Conservation (phyloP, 257 asterid genomes). For the Handroanthus guayacan region DNA sequence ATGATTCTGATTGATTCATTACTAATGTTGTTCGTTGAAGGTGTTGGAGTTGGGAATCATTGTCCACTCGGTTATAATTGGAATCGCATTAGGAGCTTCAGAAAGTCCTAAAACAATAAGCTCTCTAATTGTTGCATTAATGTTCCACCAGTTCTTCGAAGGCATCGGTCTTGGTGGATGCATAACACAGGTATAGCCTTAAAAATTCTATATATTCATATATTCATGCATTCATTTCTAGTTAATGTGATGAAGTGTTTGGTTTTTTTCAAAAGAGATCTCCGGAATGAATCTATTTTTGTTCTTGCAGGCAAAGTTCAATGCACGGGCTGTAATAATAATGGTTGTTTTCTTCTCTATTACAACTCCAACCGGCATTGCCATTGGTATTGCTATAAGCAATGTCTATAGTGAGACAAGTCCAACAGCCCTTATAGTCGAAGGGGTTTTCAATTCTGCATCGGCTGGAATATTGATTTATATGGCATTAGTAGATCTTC, state of each 20-base stretch:
- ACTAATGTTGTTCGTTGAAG: conserved; percentile 13
- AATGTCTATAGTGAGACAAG: conserved; percentile 44
- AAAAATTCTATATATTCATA: no score
- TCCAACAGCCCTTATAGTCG: conserved; percentile 41
- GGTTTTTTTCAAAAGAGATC: no score
- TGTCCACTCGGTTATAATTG: conserved; percentile 45
- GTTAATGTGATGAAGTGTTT: no score
- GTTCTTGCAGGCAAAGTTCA: conserved; percentile 41
- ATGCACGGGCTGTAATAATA: conserved; percentile 14
- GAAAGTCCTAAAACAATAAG: conserved; percentile 38
- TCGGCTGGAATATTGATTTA: conserved; percentile 49
- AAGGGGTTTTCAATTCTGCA: conserved; percentile 44
- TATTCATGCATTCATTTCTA: no score
- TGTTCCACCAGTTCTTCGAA: conserved; percentile 47
- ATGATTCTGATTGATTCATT: not conserved
- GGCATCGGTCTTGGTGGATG: conserved; percentile 48
- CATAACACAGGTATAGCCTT: conserved; percentile 37
- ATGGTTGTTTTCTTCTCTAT: conserved; percentile 41
- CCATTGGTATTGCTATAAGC: conserved; percentile 41
- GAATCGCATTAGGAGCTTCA: conserved; percentile 46
- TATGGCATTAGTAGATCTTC: conserved; percentile 50
- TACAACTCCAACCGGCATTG: conserved; percentile 41
- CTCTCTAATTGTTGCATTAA: conserved; percentile 43
- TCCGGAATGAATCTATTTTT: no score
- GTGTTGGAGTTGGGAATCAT: conserved; percentile 48